phyloP scores from a whole-genome alignment of 192 early-diverging fungal genomes.

The Jimgerdemannia flammicorona region DNA sequence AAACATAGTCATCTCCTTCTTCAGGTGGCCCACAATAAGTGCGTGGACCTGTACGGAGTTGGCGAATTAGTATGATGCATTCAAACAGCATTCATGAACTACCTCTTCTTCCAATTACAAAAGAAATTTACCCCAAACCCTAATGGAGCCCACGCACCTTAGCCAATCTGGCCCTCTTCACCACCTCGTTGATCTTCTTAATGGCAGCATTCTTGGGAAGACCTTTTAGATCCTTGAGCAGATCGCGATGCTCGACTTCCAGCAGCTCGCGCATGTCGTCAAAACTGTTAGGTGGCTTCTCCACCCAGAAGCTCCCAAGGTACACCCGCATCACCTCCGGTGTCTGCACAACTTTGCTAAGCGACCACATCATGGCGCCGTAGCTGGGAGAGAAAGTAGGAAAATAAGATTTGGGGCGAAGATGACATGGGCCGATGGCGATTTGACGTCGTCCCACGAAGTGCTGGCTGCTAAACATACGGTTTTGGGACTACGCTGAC shows the following conservation, averaged over 20 bases:
- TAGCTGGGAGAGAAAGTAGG: conserved; percentile 26
- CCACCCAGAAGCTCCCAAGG: conserved; percentile 75
- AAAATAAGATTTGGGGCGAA: too few species aligned
- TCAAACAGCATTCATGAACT: too few species aligned
- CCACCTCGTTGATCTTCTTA: conserved; percentile 87
- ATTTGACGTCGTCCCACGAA: too few species aligned
- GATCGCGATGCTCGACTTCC: conserved; percentile 70
- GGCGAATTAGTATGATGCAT: too few species aligned
- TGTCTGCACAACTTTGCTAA: conserved; percentile 85
- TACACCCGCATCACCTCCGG: conserved; percentile 91
- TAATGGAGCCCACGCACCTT: too few species aligned
- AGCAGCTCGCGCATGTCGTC: conserved; percentile 69
- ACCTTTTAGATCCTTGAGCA: conserved; percentile 67
- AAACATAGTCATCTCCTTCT: conserved; percentile 82
- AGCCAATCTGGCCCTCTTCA: conserved; percentile 76
- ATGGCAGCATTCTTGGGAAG: conserved; percentile 81
- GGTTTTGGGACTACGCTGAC: too few species aligned
- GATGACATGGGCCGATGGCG: too few species aligned
- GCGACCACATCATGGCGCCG: conserved; percentile 91
- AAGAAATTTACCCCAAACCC: too few species aligned
- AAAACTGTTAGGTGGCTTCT: conserved; percentile 62
- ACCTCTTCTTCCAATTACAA: too few species aligned
- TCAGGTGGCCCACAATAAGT: conserved; percentile 78
- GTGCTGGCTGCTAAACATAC: too few species aligned
- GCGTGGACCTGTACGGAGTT: conserved; percentile 89